Base-by-base conservation (phyloP, 345 rosid genomes). In the Populus euphratica region DNA sequence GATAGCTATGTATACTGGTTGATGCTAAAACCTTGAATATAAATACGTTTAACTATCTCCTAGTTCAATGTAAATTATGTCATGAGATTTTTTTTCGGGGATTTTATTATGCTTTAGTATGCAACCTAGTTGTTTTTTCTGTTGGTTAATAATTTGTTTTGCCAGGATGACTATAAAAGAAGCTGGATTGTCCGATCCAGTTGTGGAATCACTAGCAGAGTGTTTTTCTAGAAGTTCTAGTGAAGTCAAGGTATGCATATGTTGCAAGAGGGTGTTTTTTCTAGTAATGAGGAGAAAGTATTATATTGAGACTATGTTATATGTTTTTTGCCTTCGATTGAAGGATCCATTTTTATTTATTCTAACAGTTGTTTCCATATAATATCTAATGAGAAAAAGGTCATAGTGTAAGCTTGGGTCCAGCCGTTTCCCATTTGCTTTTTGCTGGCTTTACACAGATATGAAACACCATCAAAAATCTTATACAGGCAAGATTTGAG, bases 401-500 rank as follows among this genome's bases (percentile, higher is more conserved):
- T 88, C 88, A 86, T 87, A 49, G 87, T 82, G 86, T 83, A 88
- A 87, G 89, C 88, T 85, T 88, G 88, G 92, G 92, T 91, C 94
- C 92, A 91, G 94, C 92, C 70, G 84, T 87, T 88, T 89, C 97
- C 97, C 92, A 85, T 89, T 93, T 88, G 76, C 90, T 81, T 86
- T 89, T 70, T 93, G 92, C 88, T 88, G 88, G 85, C 89, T 88
- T 88, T 86, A 87, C 98, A 91, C 92, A 91, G 93, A 91, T 90
- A 92, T 96, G 97, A 93, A 89, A 91, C 97, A 89, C 90, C 91
- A 73, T 88, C 92, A 82, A 96, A 89, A 97, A 88, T 93, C 98
- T 93, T 93, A 89, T 96, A 91, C 99, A 96, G 99, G 99, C 94
- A 88, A 94, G 98, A 93, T 85, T 88, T 78, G 97, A 89, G 84